Evolutionary conservation across 371 early-diverging fungal genomes (phyloP), one percentile per base, ranked within the genome.

Genomic region (Mortierella sp.): DNA sequence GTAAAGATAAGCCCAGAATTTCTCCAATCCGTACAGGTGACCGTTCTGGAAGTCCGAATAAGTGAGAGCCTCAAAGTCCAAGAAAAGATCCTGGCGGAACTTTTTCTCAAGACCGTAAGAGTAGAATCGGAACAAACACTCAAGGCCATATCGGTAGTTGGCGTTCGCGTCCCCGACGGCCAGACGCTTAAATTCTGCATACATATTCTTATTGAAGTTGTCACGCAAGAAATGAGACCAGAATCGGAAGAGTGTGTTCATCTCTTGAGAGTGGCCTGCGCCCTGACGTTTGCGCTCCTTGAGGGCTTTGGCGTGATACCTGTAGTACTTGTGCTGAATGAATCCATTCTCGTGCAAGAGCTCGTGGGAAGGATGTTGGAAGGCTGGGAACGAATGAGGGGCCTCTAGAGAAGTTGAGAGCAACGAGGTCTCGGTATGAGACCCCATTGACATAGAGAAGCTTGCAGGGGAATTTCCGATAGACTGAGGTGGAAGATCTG

Each of bases 211-310:
- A 89, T 97, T 97, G 79, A 93, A 97, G 76, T 95, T 94, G 83
- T 97, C 97, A 82, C 97, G 96, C 83, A 98, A 87, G 82, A 97
- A 98, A 86, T 98, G 97, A 61, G 94, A 95, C 98, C 98, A 98
- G 94, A 98, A 98, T 23, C 97, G 93, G 91, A 94, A 98, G 65
- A 98, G 85, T 3, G 97, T 97, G 88, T 98, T 98, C 98, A 98
- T 98, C 81, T 97, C 98, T 68, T 95, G 96, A n/a, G 95, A 95
- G 28, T 92, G 93, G 17, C 98, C 97, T n/a, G 89, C 86, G 17
- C 98, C 98, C 42, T 93, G 88, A 62, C 91, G 90, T 84, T 95
- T 95, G 76, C 98, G 96, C 81, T 98, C 98, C 85, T 91, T 92
- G 43, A 97, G 83, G n/a, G 98, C 98, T 86, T 95, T 94, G 72